These are phyloP conservation scores for Arachnomyces sp. DNA, from an alignment of 2,329 filamentous ascomycete species.

Conservation along the genomic window DNA sequence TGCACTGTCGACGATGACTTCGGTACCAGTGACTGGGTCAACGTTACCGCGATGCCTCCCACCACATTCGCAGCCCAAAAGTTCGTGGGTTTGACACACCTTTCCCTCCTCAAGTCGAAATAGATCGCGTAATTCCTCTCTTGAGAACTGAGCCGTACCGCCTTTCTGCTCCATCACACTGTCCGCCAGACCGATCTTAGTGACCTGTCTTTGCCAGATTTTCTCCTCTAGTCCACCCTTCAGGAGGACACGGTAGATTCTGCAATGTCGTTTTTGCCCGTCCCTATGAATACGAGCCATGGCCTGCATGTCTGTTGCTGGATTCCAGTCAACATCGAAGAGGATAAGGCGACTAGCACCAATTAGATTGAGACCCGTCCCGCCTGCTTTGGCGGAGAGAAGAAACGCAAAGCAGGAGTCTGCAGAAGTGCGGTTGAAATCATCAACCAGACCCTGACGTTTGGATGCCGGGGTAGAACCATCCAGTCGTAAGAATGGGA, in stretches of 20 bases:
- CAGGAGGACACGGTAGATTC: slow-evolving; percentile 62
- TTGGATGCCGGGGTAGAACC: slow-evolving; percentile 58
- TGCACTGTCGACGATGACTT: slow-evolving; percentile 6
- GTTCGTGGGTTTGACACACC: slow-evolving; percentile 60
- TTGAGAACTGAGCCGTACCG: slow-evolving; percentile 53
- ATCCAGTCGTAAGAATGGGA: slow-evolving; percentile 61
- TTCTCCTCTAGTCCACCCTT: slow-evolving; percentile 66
- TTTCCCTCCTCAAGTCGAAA: slow-evolving; percentile 57
- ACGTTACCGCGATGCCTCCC: slow-evolving; percentile 40
- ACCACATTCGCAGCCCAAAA: slow-evolving; percentile 56
- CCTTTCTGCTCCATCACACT: slow-evolving; percentile 63
- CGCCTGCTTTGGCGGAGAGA: slow-evolving; percentile 65
- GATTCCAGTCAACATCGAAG: slow-evolving; percentile 72
- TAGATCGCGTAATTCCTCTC: slow-evolving; percentile 58
- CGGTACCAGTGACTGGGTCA: background rate
- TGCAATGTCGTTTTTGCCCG: slow-evolving; percentile 60
- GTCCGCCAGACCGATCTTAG: slow-evolving; percentile 62
- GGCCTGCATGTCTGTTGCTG: slow-evolving; percentile 63
- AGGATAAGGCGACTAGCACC: slow-evolving; percentile 63
- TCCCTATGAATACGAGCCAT: slow-evolving; percentile 70
- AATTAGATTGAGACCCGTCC: slow-evolving; percentile 62
- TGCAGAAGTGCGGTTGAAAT: slow-evolving; percentile 56
- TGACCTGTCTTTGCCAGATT: slow-evolving; percentile 66
- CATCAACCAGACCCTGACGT: slow-evolving; percentile 60
- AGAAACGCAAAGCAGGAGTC: slow-evolving; percentile 60